Evolutionary conservation across 306 rosid genomes (phyloP), one percentile per base, ranked within the genome.

Genomic region (Pterocarpus santalinus): DNA sequence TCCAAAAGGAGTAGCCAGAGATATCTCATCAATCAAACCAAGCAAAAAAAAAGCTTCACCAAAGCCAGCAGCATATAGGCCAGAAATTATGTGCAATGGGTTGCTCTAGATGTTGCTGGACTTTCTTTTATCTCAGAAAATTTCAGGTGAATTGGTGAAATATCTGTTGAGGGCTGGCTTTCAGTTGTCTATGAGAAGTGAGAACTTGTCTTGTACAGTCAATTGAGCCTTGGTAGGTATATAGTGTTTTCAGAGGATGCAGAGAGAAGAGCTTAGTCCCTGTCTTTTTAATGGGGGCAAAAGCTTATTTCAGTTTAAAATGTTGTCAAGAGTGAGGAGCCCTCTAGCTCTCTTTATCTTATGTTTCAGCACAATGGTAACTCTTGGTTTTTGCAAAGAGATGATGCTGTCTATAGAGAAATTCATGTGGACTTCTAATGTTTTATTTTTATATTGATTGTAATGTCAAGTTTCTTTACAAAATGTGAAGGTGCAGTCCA

Each of bases 11-110:
- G 87, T 80, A 75, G 86, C 80, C 35, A 85, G 28, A 58, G 92
- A 86, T 33, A 49, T 84, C 49, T 8, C 78, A 56, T 47, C 77
- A 13, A 16, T 46, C 67, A 90, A 81, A 85, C 36, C 80, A 65
- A 86, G 51, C 85, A 85, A 80, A 80, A 90, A 78, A 52, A 89
- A 81, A 84, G 69, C 36, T 46, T 61, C 72, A 49, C 65, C 83
- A 30, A 86, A 77, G 86, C 43, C 74, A 41, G 28, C 83, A 46
- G 22, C 82, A 46, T 84, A 73, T 66, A 85, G 80, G 61, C 15
- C 82, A 67, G 92, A 88, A 55, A 86, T 56, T 72, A 85, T 84
- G 74, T 80, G 82, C 87, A 92, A 86, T 52, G 92, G 97, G 3
- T 79, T 90, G 73, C 92, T 81, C 77, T 92, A 62, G 81, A 69